phyloP scores from a whole-genome alignment of 2,329 filamentous ascomycete genomes.

The Fusarium sp. region DNA sequence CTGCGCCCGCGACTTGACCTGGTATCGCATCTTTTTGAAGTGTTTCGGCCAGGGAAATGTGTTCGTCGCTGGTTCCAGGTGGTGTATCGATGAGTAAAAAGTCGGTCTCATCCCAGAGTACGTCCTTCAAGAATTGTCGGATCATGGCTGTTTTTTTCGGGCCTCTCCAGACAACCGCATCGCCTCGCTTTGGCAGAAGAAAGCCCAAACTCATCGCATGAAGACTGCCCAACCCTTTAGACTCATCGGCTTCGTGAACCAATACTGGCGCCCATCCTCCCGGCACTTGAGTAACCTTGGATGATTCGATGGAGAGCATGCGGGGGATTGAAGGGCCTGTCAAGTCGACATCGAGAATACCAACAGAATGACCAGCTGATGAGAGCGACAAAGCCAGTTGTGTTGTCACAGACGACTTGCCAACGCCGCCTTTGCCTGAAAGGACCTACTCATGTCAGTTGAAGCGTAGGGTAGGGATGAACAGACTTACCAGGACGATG shows the following conservation, averaged over 20 bases:
- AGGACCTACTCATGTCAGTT: conserved; percentile 70
- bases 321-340: conserved; percentile 97
- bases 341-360: conserved; percentile 95
- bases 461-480: conserved; percentile 13
- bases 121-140: conserved; percentile 92
- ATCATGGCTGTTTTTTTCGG: conserved; percentile 99
- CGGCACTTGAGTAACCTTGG: conserved; percentile 91
- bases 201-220: conserved; percentile 96
- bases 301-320: conserved; percentile 89
- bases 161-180: conserved; percentile 96
- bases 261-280: conserved; percentile 93
- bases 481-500: conserved; percentile 76
- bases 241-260: conserved; percentile 76
- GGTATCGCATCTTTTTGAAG: conserved; percentile 75
- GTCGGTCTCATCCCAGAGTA: conserved; percentile 89
- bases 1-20: conserved; percentile 85
- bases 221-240: conserved; percentile 72
- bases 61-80: conserved; percentile 95
- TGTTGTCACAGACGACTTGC: conserved; percentile 97
- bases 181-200: conserved; percentile 83
- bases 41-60: conserved; percentile 94
- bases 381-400: conserved; percentile 93
- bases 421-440: conserved; percentile 97
- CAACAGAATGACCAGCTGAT: conserved; percentile 88
- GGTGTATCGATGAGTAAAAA: conserved; percentile 96